Evolutionary conservation across 2,329 filamentous ascomycete genomes (phyloP).

Genomic region (Arthrocladium fulminans): DNA sequence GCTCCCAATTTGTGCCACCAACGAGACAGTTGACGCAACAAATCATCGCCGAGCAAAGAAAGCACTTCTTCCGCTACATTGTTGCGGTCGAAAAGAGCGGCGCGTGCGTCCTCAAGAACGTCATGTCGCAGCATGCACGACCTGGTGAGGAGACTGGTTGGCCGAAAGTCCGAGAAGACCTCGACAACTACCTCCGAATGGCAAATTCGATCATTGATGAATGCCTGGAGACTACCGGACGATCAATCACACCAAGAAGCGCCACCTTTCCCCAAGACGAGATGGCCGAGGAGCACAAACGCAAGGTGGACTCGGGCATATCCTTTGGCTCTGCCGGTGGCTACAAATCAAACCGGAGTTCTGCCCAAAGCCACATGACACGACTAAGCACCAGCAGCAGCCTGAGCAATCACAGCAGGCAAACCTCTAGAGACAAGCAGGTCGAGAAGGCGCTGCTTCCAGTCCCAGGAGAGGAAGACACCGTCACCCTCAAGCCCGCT

Average conservation of each 20-base stretch:
- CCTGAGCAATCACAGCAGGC: conserved; percentile 14
- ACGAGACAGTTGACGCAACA: conserved; percentile 45
- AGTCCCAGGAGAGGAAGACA: conserved; percentile 23
- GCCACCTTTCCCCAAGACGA: conserved; percentile 22
- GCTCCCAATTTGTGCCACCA: conserved; percentile 35
- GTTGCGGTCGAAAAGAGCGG: conserved; percentile 49
- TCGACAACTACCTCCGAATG: conserved; percentile 51
- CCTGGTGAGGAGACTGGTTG: conserved; percentile 48
- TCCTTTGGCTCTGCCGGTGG: conserved; percentile 42
- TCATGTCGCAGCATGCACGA: conserved; percentile 46
- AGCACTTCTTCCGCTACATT: conserved; percentile 56
- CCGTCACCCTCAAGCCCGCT: conserved; percentile 13
- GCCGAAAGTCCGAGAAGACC: conserved; percentile 38
- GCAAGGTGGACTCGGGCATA: conserved; percentile 56
- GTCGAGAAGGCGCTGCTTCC: conserved; percentile 36
- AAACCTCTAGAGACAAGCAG: conserved; percentile 21
- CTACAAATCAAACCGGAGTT: conserved; percentile 31
- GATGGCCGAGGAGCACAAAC: conserved; percentile 29
- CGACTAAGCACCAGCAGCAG: conserved; percentile 20
- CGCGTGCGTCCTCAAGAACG: conserved; percentile 41
- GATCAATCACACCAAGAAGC: conserved; percentile 26
- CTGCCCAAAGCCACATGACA: conserved; percentile 25
- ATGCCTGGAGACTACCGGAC: conserved; percentile 43
- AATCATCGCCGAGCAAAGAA: conserved; percentile 49
- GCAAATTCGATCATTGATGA: conserved; percentile 56